A percentile compares a stretch with the other conserved stretches of the same genome.
phyloP scores from a whole-genome alignment of 2,329 filamentous ascomycete genomes.

The Cladobotryum protrusum region DNA sequence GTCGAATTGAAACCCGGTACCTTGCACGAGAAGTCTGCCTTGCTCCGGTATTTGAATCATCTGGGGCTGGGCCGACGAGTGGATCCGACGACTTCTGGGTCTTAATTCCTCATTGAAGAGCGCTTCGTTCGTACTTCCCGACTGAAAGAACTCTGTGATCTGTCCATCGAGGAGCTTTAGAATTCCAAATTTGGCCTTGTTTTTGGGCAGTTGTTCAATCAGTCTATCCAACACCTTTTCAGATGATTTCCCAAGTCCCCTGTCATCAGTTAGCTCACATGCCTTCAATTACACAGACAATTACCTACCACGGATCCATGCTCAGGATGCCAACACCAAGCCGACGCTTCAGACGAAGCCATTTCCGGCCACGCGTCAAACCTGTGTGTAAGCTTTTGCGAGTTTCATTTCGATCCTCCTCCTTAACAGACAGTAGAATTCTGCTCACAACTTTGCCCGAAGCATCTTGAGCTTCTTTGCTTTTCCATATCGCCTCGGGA shows the following conservation, averaged over 20 bases:
- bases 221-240: neutral
- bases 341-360: conserved; percentile 2
- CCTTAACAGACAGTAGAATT: neutral
- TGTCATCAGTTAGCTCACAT: neutral
- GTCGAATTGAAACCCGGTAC: too few species aligned
- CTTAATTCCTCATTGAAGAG: conserved; percentile 2
- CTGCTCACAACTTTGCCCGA: neutral
- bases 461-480: neutral
- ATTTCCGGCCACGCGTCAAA: conserved; percentile 8
- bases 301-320: conserved; percentile 7
- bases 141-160: conserved; percentile 4
- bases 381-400: neutral
- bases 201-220: conserved; percentile 4
- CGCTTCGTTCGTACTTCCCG: conserved; percentile 2
- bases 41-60: neutral
- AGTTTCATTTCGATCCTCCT: conserved; percentile 1
- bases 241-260: conserved; percentile 9
- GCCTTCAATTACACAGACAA: neutral
- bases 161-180: conserved; percentile 5
- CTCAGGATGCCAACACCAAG: conserved; percentile 8
- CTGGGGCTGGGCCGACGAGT: neutral
- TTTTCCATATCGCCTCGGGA: neutral
- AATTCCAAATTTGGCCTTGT: conserved; percentile 4
- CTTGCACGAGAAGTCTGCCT: neutral
- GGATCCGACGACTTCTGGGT: neutral